These are phyloP conservation scores for Termitomyces sp. DNA, from an alignment of 1,284 basidiomycete species.

Conservation along the genomic window DNA sequence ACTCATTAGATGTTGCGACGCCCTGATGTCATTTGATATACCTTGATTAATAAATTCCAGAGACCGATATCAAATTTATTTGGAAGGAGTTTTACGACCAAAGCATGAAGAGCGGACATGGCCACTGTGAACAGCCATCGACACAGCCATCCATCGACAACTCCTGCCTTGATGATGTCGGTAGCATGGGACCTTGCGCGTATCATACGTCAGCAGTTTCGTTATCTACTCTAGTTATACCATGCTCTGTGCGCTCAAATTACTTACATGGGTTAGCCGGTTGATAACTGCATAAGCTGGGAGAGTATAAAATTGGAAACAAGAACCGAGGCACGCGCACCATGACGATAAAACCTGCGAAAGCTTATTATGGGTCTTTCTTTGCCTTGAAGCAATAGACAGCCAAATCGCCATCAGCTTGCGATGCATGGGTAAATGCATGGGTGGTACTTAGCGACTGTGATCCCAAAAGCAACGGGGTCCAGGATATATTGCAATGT, in stretches of 20 bases:
- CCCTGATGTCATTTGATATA: background rate
- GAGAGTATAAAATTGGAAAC: background rate
- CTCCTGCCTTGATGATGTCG: constrained; percentile 5
- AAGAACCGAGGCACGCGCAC: constrained; percentile 1
- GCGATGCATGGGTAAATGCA: constrained; percentile 10
- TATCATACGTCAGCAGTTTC: background rate
- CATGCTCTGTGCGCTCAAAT: background rate
- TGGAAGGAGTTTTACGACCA: no score
- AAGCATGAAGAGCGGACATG: no score
- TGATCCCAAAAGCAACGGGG: constrained; percentile 1
- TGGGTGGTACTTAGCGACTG: constrained; percentile 20
- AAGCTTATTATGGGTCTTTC: background rate
- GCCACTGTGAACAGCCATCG: no score
- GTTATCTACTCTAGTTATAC: background rate
- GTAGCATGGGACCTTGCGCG: background rate
- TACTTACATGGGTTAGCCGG: background rate
- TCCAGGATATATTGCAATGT: constrained; percentile 2
- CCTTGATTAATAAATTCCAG: background rate
- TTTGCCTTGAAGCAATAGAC: background rate
- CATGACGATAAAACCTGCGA: background rate
- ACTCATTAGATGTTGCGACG: background rate
- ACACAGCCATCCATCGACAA: background rate
- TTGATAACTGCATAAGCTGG: background rate
- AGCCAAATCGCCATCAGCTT: constrained; percentile 10
- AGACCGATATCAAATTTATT: no score